Conservation (phyloP, 2,329 filamentous ascomycete species). For the Cladosporium sp. region DNA sequence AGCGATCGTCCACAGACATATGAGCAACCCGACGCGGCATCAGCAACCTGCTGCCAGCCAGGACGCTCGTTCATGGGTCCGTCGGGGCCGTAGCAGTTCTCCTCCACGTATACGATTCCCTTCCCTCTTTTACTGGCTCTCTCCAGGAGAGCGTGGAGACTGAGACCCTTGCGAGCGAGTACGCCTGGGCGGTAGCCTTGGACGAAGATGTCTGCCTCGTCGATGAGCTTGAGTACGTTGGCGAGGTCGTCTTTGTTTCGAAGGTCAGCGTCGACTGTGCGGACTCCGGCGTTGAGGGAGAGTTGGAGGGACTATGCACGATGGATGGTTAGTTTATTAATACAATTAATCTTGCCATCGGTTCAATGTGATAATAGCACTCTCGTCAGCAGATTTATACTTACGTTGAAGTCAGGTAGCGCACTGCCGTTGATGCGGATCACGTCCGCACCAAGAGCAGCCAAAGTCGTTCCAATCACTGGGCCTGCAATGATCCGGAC, state of each 20-base stretch:
- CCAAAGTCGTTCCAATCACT: conserved; percentile 65
- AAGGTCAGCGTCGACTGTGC: conserved; percentile 31
- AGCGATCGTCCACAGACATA: conserved; percentile 35
- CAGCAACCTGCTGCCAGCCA: conserved; percentile 53
- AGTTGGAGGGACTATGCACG: background rate
- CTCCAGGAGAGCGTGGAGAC: conserved; percentile 38
- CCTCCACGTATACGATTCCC: conserved; percentile 46
- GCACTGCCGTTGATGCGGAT: conserved; percentile 56
- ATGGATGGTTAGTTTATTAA: background rate
- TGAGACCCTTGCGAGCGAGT: conserved; percentile 46
- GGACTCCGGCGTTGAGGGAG: background rate
- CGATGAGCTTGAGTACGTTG: conserved; percentile 39
- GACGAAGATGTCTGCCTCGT: conserved; percentile 49
- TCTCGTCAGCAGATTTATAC: background rate
- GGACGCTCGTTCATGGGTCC: conserved; percentile 45
- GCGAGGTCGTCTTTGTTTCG: conserved; percentile 35
- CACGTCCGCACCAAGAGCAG: conserved; percentile 72
- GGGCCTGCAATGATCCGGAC: conserved; percentile 73
- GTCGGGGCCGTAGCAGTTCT: conserved; percentile 53
- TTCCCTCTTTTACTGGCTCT: conserved; percentile 37
- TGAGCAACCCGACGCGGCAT: conserved; percentile 41
- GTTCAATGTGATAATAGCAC: background rate
- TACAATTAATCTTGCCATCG: background rate
- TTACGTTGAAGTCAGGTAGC: background rate
- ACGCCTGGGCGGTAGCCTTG: conserved; percentile 48